Base-by-base conservation (phyloP, 768 basidiomycete species). In the Suillus paluster region DNA sequence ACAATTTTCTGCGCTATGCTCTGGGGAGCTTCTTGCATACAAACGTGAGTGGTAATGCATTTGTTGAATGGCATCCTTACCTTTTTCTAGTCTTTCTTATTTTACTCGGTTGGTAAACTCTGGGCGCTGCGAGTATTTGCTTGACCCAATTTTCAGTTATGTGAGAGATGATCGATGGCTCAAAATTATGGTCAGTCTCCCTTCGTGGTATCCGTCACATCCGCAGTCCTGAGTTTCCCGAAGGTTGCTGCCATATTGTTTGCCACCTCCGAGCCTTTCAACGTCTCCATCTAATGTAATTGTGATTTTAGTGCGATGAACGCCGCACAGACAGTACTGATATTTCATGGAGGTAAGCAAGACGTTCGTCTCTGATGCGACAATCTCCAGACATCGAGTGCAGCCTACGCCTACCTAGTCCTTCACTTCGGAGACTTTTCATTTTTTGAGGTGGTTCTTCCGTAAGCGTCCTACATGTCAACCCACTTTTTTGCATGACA, bases 111-210 rank as follows among this genome's bases (percentile, higher is more conserved):
- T 27, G 38, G 54, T 55, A 8, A 55, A 39, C 23, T 55, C 17
- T 39, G 23, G 39, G 38, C 8, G 25, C 10, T 19, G 23, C 17
- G 27, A 39, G 54, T 55, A 11, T 17, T n/a, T 25, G 17, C 23
- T 39, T 55, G 36, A 55, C 54, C 17, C 23, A 19, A 19, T 27
- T 55, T 27, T 11, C 6, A 55, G 54, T 39, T 55, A 55, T 55
- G 25, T 19, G 23, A 55, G 54, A 39, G 39, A 55, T n/a, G 54
- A 55, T 55, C 54, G 38, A 25, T 55, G 54, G 54, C 38, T 55
- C 7, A 55, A 39, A 39, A 19, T 10, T 14, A 8, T 10, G 5
- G 54, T 55, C 23, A 25, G 25, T 39, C 23, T 17, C 53, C 25
- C 17, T 39, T 25, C 3, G 19, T 55, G 15, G 11, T 55, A 23